Percentiles rank a stretch among this genome's conserved stretches.
Conservation (phyloP, 2,329 filamentous ascomycete genomes). For the Aureobasidium melanogenum region DNA sequence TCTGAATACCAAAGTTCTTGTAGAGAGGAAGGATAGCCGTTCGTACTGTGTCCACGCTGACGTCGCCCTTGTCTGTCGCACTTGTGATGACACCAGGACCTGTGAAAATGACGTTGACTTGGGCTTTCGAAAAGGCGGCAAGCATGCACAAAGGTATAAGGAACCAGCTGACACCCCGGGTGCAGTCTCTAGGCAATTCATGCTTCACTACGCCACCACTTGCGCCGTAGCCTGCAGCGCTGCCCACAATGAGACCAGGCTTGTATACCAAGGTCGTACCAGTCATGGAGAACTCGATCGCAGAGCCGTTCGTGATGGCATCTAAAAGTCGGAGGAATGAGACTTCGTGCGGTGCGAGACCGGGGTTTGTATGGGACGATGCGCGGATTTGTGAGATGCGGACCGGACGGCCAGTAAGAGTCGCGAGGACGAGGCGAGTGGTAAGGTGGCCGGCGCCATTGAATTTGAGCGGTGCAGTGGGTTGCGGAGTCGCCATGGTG, state of each 20-base stretch:
- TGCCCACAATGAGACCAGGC: slow-evolving; percentile 85
- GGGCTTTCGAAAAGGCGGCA: slow-evolving; percentile 85
- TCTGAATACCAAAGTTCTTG: slow-evolving; percentile 80
- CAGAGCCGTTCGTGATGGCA: slow-evolving; percentile 86
- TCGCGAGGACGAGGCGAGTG: slow-evolving; percentile 78
- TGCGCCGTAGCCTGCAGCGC: slow-evolving; percentile 65
- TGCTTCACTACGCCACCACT: slow-evolving; percentile 70
- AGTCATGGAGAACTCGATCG: slow-evolving; percentile 92
- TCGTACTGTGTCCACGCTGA: slow-evolving; percentile 86
- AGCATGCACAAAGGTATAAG: slow-evolving; percentile 81
- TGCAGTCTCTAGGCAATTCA: slow-evolving; percentile 66
- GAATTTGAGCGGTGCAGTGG: slow-evolving; percentile 41
- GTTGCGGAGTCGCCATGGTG: slow-evolving; percentile 9
- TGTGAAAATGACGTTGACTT: slow-evolving; percentile 81
- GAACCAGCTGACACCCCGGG: slow-evolving; percentile 82
- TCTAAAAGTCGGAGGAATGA: slow-evolving; percentile 94
- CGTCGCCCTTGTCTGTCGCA: slow-evolving; percentile 72
- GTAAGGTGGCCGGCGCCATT: slow-evolving; percentile 76
- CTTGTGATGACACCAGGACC: slow-evolving; percentile 90
- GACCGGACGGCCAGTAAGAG: slow-evolving; percentile 78
- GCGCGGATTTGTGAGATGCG: slow-evolving; percentile 92
- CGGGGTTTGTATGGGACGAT: slow-evolving; percentile 74
- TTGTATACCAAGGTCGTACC: slow-evolving; percentile 89
- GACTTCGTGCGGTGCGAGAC: slow-evolving; percentile 84
- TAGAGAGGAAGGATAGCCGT: slow-evolving; percentile 88